Base-by-base conservation (phyloP, 2,329 filamentous ascomycete species). In the Ophiostoma sp. region DNA sequence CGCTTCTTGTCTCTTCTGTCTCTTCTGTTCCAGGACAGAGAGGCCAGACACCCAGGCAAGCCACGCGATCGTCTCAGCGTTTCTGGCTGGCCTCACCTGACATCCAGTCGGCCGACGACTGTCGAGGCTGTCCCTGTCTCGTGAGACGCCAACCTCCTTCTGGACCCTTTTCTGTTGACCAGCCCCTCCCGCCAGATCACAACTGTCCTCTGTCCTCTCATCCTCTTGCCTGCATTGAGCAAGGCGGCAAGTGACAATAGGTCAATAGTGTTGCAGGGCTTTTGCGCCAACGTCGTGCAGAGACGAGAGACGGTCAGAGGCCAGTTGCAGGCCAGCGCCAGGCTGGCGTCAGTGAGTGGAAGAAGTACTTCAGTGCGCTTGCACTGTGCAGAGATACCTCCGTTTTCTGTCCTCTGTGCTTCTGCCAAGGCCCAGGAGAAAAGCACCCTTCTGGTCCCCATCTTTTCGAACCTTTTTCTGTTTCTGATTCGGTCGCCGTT, bases 401-500 rank as follows among this genome's bases (percentile, higher is more conserved):
- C n/a, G 9, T 64, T 12, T 36, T 64, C 36, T 12, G n/a, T 42
- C 9, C n/a, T 42, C 11, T 19, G 57, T 19, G 17, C 59, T 19
- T 19, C 45, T 36, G 66, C 66, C 66, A 69, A 68, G 64, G 42
- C 66, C 19, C 11, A 45, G 48, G 19, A 31, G 9, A 28, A 42
- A 33, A 59, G 36, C 50, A 22, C 25, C 36, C 36, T 63, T 25
- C n/a, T 48, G 64, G 39, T 25, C 66, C 22, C 42, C 42, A n/a
- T 50, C 66, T 17, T 33, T 28, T n/a, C 59, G 1, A 28, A 28
- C 48, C 19, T 12, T 55, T 39, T 31, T 36, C 28, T 68, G 70
- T 71, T 71, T 71, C 70, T 71, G 70, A 64, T 71, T 71, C 70
- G 70, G 57, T 33, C 70, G n/a, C 15, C 42, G 42, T 45, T 25